Conservation (phyloP, 164 flowering plant species). For the Stephania cephalantha region DNA sequence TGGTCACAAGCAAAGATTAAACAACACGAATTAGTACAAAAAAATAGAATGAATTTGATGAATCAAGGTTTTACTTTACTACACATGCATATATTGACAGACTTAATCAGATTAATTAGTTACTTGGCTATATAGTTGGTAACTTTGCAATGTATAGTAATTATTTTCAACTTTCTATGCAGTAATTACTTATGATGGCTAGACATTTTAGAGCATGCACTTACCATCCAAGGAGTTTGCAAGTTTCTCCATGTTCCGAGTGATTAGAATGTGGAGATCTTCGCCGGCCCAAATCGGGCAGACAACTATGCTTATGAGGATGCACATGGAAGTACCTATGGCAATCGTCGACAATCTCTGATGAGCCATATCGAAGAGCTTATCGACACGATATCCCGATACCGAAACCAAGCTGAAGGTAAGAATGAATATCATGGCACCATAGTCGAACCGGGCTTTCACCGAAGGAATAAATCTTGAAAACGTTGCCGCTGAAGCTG, state of each 20-base stretch:
- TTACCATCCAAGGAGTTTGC: slow-evolving; percentile 67
- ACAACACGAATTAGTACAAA: background rate
- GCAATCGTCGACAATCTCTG: slow-evolving; percentile 59
- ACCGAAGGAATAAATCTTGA: slow-evolving; percentile 66
- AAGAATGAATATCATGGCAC: slow-evolving; percentile 66
- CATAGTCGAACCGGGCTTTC: slow-evolving; percentile 70
- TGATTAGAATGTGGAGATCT: slow-evolving; percentile 49
- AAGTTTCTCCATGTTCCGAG: slow-evolving; percentile 58
- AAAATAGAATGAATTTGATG: background rate
- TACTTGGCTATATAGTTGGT: background rate
- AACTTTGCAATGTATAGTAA: background rate
- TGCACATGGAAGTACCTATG: slow-evolving; percentile 57
- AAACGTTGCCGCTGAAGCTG: slow-evolving; percentile 75
- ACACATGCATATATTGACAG: background rate
- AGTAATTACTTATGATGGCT: background rate
- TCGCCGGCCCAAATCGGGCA: slow-evolving; percentile 80
- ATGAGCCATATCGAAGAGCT: slow-evolving; percentile 47
- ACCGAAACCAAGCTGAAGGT: slow-evolving; percentile 77
- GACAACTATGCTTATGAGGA: slow-evolving; percentile 43
- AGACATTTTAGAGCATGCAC: background rate
- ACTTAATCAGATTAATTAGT: background rate
- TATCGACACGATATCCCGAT: slow-evolving; percentile 63
- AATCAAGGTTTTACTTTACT: background rate
- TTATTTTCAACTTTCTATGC: background rate
- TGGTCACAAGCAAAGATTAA: slow-evolving; percentile 11